Base-by-base conservation (phyloP, 225 moss, liverwort and hornwort genomes). In the Ulota crispa region DNA sequence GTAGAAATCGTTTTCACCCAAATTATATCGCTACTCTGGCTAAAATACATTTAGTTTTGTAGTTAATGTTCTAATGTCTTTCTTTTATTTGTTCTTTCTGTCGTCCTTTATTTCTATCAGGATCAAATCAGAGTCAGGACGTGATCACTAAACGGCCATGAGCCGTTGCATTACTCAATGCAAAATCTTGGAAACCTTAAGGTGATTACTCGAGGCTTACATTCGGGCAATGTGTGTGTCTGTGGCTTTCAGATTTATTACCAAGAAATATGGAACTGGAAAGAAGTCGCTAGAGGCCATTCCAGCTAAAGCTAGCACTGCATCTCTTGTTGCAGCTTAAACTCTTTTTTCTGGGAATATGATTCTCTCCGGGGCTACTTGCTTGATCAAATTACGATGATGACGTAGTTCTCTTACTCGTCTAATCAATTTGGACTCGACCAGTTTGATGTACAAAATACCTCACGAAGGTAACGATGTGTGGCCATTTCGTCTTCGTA, bases 261-360 rank as follows among this genome's bases (percentile, higher is more conserved):
- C 96, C 24, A 99, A 93, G 85, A 96, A 99, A 83, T 96, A 93
- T 66, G 92, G 95, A 42, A 86, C 89, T 77, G 89, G 91, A 69
- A 96, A 99, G 89, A 92, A 88, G 68, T 80, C 64, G 18, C 59
- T 75, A 80, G 86, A 87, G 41, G 73, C 80, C 67, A 30, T 87
- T 66, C 83, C 91, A 63, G 90, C 88, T 27, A 91, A 91, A 80
- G 90, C 89, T 37, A 86, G 89, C 73, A 86, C 84, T 76, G 87
- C 89, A 64, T 63, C 83, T 55, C 80, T 89, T 66, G 81, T 80
- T 79, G 82, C 83, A 24, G 87, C 83, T 31, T 89, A 70, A 88
- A 50, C 28, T 73, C 36, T 20, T 24, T 34, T 47, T 34, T 0
- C 1, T 61, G 66, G 45, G 45, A 83, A 26, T 13, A 54, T 9